phyloP scores from a whole-genome alignment of 306 rosid species.

The Vicia faba region DNA sequence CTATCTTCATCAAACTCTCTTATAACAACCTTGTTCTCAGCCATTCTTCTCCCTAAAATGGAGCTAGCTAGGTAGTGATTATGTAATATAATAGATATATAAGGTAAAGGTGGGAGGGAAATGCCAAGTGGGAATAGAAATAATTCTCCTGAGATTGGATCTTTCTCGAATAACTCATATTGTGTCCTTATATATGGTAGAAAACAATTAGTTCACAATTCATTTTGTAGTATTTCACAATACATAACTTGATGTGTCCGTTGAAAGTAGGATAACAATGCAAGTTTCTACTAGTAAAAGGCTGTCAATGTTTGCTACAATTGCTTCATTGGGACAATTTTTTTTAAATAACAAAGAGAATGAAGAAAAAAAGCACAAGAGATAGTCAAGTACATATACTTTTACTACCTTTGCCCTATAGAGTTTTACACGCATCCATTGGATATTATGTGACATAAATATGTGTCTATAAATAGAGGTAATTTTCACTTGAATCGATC shows the following conservation, averaged over 20 bases:
- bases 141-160: constrained; percentile 22
- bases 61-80: constrained; percentile 28
- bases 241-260: too few relatives aligned
- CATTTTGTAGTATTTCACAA: not conserved
- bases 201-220: not conserved
- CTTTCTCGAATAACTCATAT: constrained; percentile 42
- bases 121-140: constrained; percentile 22
- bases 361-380: too few relatives aligned
- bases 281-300: constrained; percentile 20
- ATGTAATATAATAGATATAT: constrained; percentile 17
- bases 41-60: constrained; percentile 48
- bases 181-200: constrained; percentile 41
- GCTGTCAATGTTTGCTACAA: constrained; percentile 37
- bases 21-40: constrained; percentile 49
- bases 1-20: constrained; percentile 70
- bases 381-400: too few relatives aligned
- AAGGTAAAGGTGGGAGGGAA: constrained; percentile 5
- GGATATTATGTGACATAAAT: too few relatives aligned
- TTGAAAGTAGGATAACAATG: not conserved
- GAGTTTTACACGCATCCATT: too few relatives aligned
- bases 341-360: too few relatives aligned
- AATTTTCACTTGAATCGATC: too few relatives aligned
- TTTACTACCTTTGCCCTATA: too few relatives aligned
- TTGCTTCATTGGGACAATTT: constrained; percentile 21
- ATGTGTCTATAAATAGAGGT: too few relatives aligned